Evolutionary conservation across 2,329 filamentous ascomycete genomes (phyloP), one percentile per base, ranked within the genome.

Genomic region (Stemphylium vesicarium): DNA sequence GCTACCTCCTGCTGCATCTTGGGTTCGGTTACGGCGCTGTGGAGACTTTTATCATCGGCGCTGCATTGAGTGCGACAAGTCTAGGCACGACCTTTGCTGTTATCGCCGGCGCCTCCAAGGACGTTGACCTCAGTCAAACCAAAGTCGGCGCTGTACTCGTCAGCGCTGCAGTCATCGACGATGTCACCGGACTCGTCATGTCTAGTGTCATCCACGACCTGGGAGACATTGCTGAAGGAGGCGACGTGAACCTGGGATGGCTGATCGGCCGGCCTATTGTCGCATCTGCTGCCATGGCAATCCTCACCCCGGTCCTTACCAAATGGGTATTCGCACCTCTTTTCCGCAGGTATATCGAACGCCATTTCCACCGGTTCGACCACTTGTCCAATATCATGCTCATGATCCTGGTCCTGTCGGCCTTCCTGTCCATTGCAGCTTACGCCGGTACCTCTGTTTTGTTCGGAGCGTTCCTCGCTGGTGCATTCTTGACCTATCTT

Each of bases 131-230:
- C 7, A 69, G 72, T 0, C 76, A 80, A 36, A 80, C 78, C 1
- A 70, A 75, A 24, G 74, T 80, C 1, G 78, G 79, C 15, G 76
- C 77, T 10, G 72, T 81, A 1, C 74, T 81, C 3, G 74, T 80
- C 42, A 79, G 78, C 59, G 79, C 79, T 0, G 79, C 79, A 9
- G 76, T 81, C 18, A 78, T 81, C 32, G 78, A 80, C 60, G 79
- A 81, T 62, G 77, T 80, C 1, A 73, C 76, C 1, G 79, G 78
- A 2, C 73, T 81, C 10, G 75, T 81, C 45, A 77, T 80, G 62
- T 76, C 77, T 26, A 65, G 63, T 26, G 71, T 69, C 13, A 69
- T 72, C 33, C 59, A 65, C 35, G 57, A 68, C 29, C 51, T 72
- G 1, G 68, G 68, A 10, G 41, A 41, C 2, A 44, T 69, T 3